These are phyloP conservation scores for Castanopsis chinensis DNA, from an alignment of 306 rosid species.

Conservation along the genomic window DNA sequence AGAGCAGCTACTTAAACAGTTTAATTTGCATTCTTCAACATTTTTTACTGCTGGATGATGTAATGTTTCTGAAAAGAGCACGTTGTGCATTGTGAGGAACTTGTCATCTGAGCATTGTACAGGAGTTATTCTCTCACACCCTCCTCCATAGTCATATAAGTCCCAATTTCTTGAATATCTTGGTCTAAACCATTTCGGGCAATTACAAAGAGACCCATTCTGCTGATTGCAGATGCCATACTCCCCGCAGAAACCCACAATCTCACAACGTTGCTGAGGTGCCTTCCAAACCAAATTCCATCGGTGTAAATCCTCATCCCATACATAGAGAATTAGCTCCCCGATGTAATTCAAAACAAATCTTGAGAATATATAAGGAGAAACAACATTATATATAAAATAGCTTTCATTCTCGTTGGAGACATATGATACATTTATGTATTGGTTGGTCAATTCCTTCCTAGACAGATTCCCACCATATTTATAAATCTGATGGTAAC, in stretches of 20 bases:
- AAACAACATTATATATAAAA: constrained; percentile 29
- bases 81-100: too few species aligned
- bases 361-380: constrained; percentile 1
- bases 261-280: constrained; percentile 38
- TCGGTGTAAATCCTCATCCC: neutral
- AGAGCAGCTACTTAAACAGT: too few species aligned
- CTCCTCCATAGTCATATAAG: constrained; percentile 31
- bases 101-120: neutral
- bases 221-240: constrained; percentile 38
- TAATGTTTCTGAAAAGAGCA: too few species aligned
- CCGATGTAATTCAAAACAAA: constrained; percentile 36
- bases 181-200: constrained; percentile 42
- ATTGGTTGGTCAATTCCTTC: too few species aligned
- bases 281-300: constrained; percentile 48
- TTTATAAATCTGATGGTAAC: too few species aligned
- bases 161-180: constrained; percentile 38
- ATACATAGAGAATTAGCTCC: constrained; percentile 24
- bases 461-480: too few species aligned
- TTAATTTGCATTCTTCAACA: too few species aligned
- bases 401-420: constrained; percentile 33
- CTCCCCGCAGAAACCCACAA: constrained; percentile 46
- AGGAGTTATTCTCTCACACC: constrained; percentile 31
- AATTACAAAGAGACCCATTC: constrained; percentile 26
- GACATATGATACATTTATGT: neutral
- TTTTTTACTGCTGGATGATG: too few species aligned